These are phyloP conservation scores for Calcarisporium arbuscula DNA, from an alignment of 2,329 filamentous ascomycete species.

Conservation along the genomic window DNA sequence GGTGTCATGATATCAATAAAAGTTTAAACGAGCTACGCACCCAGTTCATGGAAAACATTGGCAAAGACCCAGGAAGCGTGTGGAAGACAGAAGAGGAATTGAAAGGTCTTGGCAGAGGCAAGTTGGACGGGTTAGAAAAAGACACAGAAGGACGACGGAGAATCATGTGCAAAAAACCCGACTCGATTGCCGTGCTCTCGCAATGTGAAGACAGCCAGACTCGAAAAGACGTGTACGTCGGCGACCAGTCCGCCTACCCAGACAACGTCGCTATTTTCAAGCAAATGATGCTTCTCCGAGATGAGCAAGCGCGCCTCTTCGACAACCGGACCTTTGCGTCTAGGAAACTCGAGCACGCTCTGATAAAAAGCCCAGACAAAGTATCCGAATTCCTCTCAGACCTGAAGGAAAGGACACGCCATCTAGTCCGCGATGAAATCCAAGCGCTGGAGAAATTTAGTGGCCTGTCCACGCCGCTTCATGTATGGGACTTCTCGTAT, in stretches of 20 bases:
- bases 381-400: constrained; percentile 2
- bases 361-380: constrained; percentile 5
- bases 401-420: constrained; percentile 1
- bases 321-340: constrained; percentile 5
- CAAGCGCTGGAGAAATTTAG: background rate
- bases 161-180: too few species aligned
- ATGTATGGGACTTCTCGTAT: constrained; percentile 4
- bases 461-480: background rate
- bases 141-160: too few species aligned
- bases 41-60: too few species aligned
- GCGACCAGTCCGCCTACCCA: background rate
- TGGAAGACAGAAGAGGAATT: too few species aligned
- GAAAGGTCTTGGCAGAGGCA: too few species aligned
- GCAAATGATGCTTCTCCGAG: constrained; percentile 7
- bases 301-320: constrained; percentile 6
- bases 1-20: too few species aligned
- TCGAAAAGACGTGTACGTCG: too few species aligned
- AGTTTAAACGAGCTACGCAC: too few species aligned
- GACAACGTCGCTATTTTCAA: constrained; percentile 4
- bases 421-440: constrained; percentile 1
- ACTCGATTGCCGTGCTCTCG: too few species aligned
- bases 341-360: background rate
- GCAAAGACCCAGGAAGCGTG: too few species aligned
- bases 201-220: too few species aligned
- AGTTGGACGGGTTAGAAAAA: too few species aligned